These are phyloP conservation scores for Hanseniaspora uvarum DNA, from an alignment of 1,139 yeast species.

Conservation along the genomic window DNA sequence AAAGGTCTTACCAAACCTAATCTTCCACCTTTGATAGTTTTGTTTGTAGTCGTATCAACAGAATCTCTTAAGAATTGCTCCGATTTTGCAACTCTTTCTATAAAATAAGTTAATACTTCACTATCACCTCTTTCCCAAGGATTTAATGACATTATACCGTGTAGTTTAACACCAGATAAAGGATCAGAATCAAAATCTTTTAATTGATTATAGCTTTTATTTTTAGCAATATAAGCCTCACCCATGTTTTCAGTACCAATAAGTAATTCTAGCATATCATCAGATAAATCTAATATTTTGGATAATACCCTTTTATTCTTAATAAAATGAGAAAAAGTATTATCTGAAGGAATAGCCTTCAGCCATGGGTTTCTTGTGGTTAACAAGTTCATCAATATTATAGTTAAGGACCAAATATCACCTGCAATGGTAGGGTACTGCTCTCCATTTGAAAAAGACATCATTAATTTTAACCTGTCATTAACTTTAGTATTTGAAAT, in stretches of 20 bases:
- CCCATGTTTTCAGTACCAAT: conserved; percentile 53
- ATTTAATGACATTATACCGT: conserved; percentile 15
- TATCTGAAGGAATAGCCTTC: conserved; percentile 54
- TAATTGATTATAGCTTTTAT: conserved; percentile 36
- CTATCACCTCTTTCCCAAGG: conserved; percentile 17
- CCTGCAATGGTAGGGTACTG: conserved; percentile 58
- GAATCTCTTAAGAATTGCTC: conserved; percentile 13
- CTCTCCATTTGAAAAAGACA: conserved; percentile 4
- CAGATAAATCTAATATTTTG: conserved; percentile 38
- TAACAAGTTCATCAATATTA: conserved; percentile 65
- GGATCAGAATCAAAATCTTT: conserved; percentile 24
- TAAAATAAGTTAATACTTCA: conserved; percentile 8
- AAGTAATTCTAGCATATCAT: conserved; percentile 48
- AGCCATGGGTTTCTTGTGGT: conserved; percentile 91
- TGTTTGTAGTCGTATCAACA: neutral
- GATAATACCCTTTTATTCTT: conserved; percentile 44
- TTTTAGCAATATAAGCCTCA: conserved; percentile 38
- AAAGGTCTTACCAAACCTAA: conserved; percentile 7
- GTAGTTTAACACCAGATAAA: conserved; percentile 8
- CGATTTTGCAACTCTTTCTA: conserved; percentile 14
- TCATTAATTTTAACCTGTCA: conserved; percentile 4
- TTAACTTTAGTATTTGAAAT: conserved; percentile 12
- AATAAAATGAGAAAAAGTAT: conserved; percentile 45
- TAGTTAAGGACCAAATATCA: conserved; percentile 84
- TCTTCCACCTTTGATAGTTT: conserved; percentile 9